Percentiles rank a stretch among this genome's conserved stretches.
phyloP scores from a whole-genome alignment of 495 filamentous ascomycete genomes.

The Penicillium egyptiacum region DNA sequence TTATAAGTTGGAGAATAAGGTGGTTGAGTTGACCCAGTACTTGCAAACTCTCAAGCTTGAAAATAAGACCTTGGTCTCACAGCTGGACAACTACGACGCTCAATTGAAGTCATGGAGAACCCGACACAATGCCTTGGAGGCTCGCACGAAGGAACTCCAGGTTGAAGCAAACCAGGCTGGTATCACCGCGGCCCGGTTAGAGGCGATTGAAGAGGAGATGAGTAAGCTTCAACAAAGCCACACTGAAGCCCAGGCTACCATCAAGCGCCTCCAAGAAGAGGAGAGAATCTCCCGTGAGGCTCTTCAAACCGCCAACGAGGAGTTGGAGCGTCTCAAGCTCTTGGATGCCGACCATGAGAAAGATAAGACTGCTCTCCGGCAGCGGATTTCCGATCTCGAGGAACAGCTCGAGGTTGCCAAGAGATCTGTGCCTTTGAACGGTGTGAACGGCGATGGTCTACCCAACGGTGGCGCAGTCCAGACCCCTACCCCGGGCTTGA shows the following conservation, averaged over 20 bases:
- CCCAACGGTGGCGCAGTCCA: slow-evolving; percentile 62
- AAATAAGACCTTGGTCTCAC: slow-evolving; percentile 83
- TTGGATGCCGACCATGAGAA: slow-evolving; percentile 69
- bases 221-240: slow-evolving; percentile 81
- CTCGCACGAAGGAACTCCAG: slow-evolving; percentile 87
- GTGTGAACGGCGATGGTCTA: slow-evolving; percentile 58
- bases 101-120: slow-evolving; percentile 94
- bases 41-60: slow-evolving; percentile 87
- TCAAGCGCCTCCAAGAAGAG: slow-evolving; percentile 92
- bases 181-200: slow-evolving; percentile 84
- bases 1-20: slow-evolving; percentile 99
- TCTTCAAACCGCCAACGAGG: slow-evolving; percentile 69
- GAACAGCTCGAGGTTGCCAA: slow-evolving; percentile 89
- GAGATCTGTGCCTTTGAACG: slow-evolving; percentile 57
- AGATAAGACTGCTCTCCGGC: slow-evolving; percentile 78
- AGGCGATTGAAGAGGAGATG: slow-evolving; percentile 92
- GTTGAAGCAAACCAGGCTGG: slow-evolving; percentile 96
- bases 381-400: slow-evolving; percentile 86
- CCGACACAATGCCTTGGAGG: slow-evolving; percentile 88
- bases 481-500: slow-evolving; percentile 69
- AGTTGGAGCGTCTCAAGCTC: slow-evolving; percentile 73
- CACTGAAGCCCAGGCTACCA: slow-evolving; percentile 79
- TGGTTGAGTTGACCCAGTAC: slow-evolving; percentile 94
- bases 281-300: slow-evolving; percentile 78
- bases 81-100: slow-evolving; percentile 94